Percentiles rank a stretch among this genome's conserved stretches.
Conservation (phyloP, 1,284 basidiomycete species). For the Melanopsichium pennsylvanicum region DNA sequence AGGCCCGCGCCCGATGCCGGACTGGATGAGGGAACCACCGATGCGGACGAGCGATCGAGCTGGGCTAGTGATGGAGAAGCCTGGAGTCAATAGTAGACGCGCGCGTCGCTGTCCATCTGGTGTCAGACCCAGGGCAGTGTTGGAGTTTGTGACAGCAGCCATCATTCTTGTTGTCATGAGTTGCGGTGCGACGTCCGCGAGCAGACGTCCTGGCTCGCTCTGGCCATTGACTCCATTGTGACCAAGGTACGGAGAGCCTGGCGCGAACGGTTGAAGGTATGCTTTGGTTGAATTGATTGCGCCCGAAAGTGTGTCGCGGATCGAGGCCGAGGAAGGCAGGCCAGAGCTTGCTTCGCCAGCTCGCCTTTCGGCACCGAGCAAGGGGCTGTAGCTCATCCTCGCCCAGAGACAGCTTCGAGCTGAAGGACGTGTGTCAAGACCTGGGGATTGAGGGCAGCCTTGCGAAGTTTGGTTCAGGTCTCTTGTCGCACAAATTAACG, state of each 20-base stretch:
- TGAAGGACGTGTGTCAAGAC: too few relatives aligned
- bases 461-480: too few relatives aligned
- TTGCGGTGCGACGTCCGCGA: constrained; percentile 64
- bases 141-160: constrained; percentile 56
- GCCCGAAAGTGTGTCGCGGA: constrained; percentile 41
- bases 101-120: constrained; percentile 48
- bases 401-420: too few relatives aligned
- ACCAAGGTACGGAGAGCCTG: constrained; percentile 37
- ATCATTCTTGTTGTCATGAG: constrained; percentile 63
- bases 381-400: constrained; percentile 38
- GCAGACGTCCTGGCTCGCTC: constrained; percentile 51
- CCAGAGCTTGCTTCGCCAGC: constrained; percentile 21
- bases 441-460: too few relatives aligned
- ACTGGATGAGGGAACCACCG: constrained; percentile 51
- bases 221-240: constrained; percentile 16
- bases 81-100: constrained; percentile 50
- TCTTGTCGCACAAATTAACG: too few relatives aligned
- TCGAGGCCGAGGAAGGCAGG: constrained; percentile 27
- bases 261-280: constrained; percentile 50
- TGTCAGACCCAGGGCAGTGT: constrained; percentile 47
- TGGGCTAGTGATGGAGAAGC: constrained; percentile 57
- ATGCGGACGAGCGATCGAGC: constrained; percentile 61
- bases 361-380: constrained; percentile 20
- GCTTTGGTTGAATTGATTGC: constrained; percentile 53
- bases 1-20: constrained; percentile 53